A percentile compares a stretch with the other conserved stretches of the same genome.
These are phyloP conservation scores for Abelmoschus esculentus DNA, from an alignment of 345 rosid genomes.

Conservation along the genomic window DNA sequence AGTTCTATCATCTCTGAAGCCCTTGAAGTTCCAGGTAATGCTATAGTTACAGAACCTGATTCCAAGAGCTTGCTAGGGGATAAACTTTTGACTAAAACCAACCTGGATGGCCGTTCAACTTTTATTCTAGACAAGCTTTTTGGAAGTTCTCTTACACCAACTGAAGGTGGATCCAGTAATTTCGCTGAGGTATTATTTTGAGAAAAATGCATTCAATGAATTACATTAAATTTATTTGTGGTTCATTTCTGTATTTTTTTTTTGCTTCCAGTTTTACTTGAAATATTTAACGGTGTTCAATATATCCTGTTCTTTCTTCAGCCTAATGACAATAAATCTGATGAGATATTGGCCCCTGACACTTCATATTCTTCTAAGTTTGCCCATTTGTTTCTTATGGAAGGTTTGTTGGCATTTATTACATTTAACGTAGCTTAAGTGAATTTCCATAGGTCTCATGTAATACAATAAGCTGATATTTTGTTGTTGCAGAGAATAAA, in stretches of 20 bases:
- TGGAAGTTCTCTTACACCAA: constrained; percentile 46
- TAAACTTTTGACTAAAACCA: constrained; percentile 35
- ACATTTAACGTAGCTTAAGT: neutral
- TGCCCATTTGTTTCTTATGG: constrained; percentile 81
- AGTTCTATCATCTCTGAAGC: constrained; percentile 35
- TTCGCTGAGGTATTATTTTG: constrained; percentile 36
- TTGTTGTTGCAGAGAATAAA: constrained; percentile 58
- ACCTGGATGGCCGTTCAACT: constrained; percentile 28
- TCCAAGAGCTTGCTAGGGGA: constrained; percentile 22
- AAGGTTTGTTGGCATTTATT: constrained; percentile 41
- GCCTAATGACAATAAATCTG: constrained; percentile 45
- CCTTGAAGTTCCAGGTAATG: constrained; percentile 26
- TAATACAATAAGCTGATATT: neutral
- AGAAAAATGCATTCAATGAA: neutral
- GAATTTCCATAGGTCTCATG: neutral
- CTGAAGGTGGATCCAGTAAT: constrained; percentile 35
- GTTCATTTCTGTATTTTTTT: neutral
- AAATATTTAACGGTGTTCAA: constrained; percentile 15
- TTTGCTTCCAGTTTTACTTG: neutral
- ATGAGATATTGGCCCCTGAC: constrained; percentile 38
- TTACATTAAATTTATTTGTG: neutral
- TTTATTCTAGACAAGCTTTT: constrained; percentile 81
- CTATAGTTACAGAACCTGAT: constrained; percentile 37
- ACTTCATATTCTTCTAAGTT: constrained; percentile 71
- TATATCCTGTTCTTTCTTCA: constrained; percentile 20